Evolutionary conservation across 371 early-diverging fungal species (phyloP).

Genomic region (Mortierella polycephala): DNA sequence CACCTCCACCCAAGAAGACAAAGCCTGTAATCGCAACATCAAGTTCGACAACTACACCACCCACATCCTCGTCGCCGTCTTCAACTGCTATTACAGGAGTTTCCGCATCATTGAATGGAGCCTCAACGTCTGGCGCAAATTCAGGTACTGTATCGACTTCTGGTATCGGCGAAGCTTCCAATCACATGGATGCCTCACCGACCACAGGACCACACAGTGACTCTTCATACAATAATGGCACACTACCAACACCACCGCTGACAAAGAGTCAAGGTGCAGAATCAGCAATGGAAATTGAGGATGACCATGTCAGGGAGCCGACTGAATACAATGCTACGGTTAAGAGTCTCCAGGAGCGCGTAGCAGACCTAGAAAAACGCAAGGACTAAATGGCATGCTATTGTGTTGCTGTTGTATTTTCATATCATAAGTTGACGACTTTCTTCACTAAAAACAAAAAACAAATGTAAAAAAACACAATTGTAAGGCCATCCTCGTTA

Average conservation of each 20-base stretch:
- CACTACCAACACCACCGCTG: slow-evolving; percentile 45
- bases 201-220: slow-evolving; percentile 3
- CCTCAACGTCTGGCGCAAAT: slow-evolving; percentile 6
- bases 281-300: slow-evolving; percentile 38
- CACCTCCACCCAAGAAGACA: slow-evolving; percentile 33
- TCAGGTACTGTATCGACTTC: slow-evolving; percentile 3
- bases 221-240: slow-evolving; percentile 24
- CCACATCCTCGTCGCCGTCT: slow-evolving; percentile 14
- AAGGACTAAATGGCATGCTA: slow-evolving; percentile 7
- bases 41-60: neutral
- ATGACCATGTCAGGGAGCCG: slow-evolving; percentile 12
- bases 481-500: too few relatives aligned
- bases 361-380: slow-evolving; percentile 21
- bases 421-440: too few relatives aligned
- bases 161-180: neutral
- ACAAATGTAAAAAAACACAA: neutral
- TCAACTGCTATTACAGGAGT: slow-evolving; percentile 30
- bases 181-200: slow-evolving; percentile 4
- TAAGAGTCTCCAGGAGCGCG: slow-evolving; percentile 29
- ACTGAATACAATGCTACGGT: slow-evolving; percentile 17
- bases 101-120: slow-evolving; percentile 10
- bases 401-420: too few relatives aligned
- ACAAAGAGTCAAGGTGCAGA: slow-evolving; percentile 27
- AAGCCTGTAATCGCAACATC: neutral
- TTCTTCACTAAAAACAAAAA: neutral